phyloP scores from a whole-genome alignment of 2,329 filamentous ascomycete genomes.

The Zymoseptoria ardabiliae region DNA sequence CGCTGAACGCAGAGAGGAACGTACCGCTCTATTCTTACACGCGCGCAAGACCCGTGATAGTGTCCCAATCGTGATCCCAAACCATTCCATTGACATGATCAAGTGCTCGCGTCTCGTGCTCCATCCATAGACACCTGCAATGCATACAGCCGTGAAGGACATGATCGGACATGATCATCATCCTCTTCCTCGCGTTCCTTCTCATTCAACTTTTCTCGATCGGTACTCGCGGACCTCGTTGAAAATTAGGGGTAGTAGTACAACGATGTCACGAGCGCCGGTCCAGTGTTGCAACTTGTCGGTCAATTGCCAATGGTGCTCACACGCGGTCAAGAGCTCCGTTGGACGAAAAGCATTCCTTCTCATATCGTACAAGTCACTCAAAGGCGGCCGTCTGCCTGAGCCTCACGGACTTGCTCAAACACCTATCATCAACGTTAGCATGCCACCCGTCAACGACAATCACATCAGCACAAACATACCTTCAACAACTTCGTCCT shows the following conservation, averaged over 20 bases:
- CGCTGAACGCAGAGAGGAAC: neutral
- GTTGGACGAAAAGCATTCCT: neutral
- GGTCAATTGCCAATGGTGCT: neutral
- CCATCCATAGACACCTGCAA: neutral
- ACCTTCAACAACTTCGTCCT: slow-evolving; percentile 97
- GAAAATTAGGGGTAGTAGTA: neutral
- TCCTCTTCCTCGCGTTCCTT: neutral
- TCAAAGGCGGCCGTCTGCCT: slow-evolving; percentile 33
- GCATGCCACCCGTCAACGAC: slow-evolving; percentile 2
- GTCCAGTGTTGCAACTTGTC: neutral
- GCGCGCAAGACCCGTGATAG: neutral
- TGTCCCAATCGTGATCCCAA: neutral
- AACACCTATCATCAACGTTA: slow-evolving; percentile 57
- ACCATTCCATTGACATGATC: too few species aligned
- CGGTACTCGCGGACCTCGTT: neutral
- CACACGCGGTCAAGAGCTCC: neutral
- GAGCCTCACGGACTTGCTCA: slow-evolving; percentile 75
- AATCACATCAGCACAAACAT: slow-evolving; percentile 21
- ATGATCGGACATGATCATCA: neutral
- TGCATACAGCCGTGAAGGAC: neutral
- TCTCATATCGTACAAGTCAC: neutral
- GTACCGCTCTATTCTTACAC: neutral
- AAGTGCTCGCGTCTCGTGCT: too few species aligned
- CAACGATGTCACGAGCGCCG: neutral
- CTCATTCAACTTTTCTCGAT: neutral